Base-by-base conservation (phyloP, 2,329 filamentous ascomycete genomes). In the Thermoascus crustaceus region DNA sequence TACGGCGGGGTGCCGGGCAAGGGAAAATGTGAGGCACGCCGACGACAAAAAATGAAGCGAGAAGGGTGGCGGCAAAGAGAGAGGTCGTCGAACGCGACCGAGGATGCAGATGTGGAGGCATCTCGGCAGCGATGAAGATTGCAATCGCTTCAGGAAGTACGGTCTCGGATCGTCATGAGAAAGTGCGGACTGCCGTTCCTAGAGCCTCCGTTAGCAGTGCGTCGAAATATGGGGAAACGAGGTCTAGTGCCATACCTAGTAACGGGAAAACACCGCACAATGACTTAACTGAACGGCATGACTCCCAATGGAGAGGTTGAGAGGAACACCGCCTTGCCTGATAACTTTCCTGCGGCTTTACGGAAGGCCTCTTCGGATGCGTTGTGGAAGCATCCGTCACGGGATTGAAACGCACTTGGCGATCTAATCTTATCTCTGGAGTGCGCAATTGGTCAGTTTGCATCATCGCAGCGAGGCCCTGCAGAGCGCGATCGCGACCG, bases 61-160 rank as follows among this genome's bases (percentile, higher is more conserved):
- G 73, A 36, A 96, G 75, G 1, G 89, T 96, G n/a, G 83, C 85
- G 33, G 86, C 87, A 68, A 98, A 98, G 41, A 98, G 80, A 30
- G 87, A 91, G 38, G 84, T 88, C 50, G 91, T 98, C 68, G 86
- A 85, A 52, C 85, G 81, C 48, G 89, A 96, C 61, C 88, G 81
- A 21, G 91, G 91, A 62, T 98, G 91, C 26, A 98, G 79, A 64
- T 89, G 69, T 25, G 78, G 84, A 53, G 85, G 80, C 84, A 91
- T 91, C 58, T 55, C 65, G 50, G 46, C 42, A 40, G 16, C 16
- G 25, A 31, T 14, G 25, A 23, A 23, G 29, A 38, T 18, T n/a
- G 17, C 18, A 32, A 14, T 40, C 20, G 30, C 29, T 31, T 13
- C 14, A 23, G 32, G 18, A 39, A 13, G 16, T 5, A 31, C 23